Evolutionary conservation across 2,329 filamentous ascomycete species (phyloP), one percentile per base, ranked within the genome.

Genomic region (Pyricularia pennisetigena): DNA sequence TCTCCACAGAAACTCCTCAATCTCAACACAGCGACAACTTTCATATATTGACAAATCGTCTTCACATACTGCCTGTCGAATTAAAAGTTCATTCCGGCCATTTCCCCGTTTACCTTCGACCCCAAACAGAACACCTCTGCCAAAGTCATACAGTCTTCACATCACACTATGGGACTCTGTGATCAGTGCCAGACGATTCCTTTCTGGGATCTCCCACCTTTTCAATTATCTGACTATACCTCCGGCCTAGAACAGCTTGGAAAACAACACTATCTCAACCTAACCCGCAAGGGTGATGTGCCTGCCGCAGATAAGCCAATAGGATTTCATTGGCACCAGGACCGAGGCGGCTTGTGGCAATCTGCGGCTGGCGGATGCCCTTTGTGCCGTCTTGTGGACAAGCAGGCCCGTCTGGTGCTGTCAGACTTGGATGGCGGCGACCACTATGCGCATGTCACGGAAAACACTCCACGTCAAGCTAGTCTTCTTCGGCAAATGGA

Each of bases 291-390:
- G 16, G 20, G 35, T 20, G 26, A 23, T n/a, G 54, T n/a, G 2
- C 12, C 28, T 5, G 16, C 28, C 16, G 24, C 41, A 12, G 16
- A 24, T 16, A n/a, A 26, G 65, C 41, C 49, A 23, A 26, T 26
- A 26, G 54, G 65, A 4, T 59, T 67, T 23, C 65, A 29, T 54
- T 67, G 49, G 24, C 65, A 67, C 20, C 24, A 67, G 23, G 65
- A 67, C 28, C 28, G 65, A 28, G 65, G 65, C 6, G 65, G 65
- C 14, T 54, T 67, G 4, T 67, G 65, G 65, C 65, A 67, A n/a
- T 59, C 49, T 16, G 41, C 65, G 9, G 65, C 65, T 24, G 65
- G 65, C 10, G 65, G 65, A n/a, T 67, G 65, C 65, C 28, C n/a
- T n/a, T 54, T 67, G 35, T 67, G 65, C 65, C 65, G 65, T 8